phyloP scores from a whole-genome alignment of 176 grass and related monocot genomes.

The Lolium perenne region DNA sequence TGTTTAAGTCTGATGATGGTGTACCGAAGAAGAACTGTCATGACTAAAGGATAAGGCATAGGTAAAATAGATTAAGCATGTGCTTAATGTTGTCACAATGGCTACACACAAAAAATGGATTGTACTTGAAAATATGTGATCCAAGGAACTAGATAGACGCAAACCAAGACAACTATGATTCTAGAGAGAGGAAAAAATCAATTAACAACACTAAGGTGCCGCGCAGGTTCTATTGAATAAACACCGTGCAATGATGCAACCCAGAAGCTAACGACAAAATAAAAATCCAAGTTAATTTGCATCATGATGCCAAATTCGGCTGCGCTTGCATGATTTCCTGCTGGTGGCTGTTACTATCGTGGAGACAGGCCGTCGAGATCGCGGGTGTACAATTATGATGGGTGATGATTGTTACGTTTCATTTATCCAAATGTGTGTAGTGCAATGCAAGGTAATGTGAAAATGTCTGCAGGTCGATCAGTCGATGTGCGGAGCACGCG shows the following conservation, averaged over 20 bases:
- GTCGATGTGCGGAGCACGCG: background rate
- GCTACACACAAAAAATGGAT: too few species aligned
- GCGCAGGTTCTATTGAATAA: background rate
- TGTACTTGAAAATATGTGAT: too few species aligned
- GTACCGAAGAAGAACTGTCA: too few species aligned
- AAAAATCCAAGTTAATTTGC: background rate
- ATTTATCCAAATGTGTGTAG: slow-evolving; percentile 26
- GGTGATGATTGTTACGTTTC: slow-evolving; percentile 21
- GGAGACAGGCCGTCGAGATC: slow-evolving; percentile 52
- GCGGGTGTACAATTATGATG: slow-evolving; percentile 12
- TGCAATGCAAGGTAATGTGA: slow-evolving; percentile 46
- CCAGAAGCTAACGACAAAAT: background rate
- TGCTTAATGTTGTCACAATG: too few species aligned
- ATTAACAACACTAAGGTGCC: too few species aligned
- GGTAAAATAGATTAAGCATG: too few species aligned
- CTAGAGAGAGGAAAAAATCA: too few species aligned
- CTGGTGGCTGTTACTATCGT: slow-evolving; percentile 30
- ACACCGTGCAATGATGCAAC: background rate
- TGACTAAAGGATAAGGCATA: too few species aligned
- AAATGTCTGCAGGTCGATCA: background rate
- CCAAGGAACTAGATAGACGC: too few species aligned
- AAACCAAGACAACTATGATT: too few species aligned
- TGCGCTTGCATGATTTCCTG: background rate
- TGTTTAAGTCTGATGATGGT: too few species aligned
- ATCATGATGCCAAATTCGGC: background rate